Percentiles rank a stretch among this genome's conserved stretches.
These are phyloP conservation scores for Barnettozyma sp. DNA, from an alignment of 805 yeast genomes.

Conservation along the genomic window DNA sequence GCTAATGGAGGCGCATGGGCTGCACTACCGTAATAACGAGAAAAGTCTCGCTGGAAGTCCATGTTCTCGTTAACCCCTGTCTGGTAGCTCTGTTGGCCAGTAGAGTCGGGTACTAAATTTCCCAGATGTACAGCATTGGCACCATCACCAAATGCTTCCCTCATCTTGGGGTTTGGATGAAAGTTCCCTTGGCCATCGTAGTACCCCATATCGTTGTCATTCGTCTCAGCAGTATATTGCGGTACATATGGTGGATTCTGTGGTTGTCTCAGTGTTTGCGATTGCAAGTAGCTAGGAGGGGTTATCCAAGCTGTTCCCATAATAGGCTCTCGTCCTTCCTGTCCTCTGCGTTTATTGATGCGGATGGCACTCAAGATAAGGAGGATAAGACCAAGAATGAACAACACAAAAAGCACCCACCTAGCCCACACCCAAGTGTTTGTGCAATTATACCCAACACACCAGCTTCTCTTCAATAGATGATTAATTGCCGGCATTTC, in stretches of 20 bases:
- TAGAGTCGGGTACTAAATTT: conserved; percentile 21
- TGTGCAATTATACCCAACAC: conserved; percentile 20
- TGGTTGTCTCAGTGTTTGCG: conserved; percentile 36
- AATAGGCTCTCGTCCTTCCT: conserved; percentile 46
- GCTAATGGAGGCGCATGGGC: neutral
- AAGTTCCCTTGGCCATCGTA: conserved; percentile 20
- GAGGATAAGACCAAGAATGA: conserved; percentile 41
- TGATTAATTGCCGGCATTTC: too few relatives aligned
- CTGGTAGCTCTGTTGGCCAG: conserved; percentile 13
- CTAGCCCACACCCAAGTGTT: conserved; percentile 26
- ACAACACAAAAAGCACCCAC: conserved; percentile 45
- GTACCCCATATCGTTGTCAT: conserved; percentile 72
- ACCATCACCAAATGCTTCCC: conserved; percentile 14
- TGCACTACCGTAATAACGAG: conserved; percentile 17
- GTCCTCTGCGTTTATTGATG: conserved; percentile 45
- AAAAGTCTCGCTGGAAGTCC: conserved; percentile 23
- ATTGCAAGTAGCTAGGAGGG: conserved; percentile 60
- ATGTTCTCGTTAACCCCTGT: conserved; percentile 15
- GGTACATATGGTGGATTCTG: conserved; percentile 57
- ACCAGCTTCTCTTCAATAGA: conserved; percentile 6
- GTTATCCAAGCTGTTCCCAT: conserved; percentile 82
- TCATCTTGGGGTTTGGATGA: conserved; percentile 31
- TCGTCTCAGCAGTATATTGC: conserved; percentile 57
- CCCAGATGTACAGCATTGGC: conserved; percentile 12
- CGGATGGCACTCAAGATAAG: conserved; percentile 45